Conservation (phyloP, 106 monocot species). For the Acorus gramineus region DNA sequence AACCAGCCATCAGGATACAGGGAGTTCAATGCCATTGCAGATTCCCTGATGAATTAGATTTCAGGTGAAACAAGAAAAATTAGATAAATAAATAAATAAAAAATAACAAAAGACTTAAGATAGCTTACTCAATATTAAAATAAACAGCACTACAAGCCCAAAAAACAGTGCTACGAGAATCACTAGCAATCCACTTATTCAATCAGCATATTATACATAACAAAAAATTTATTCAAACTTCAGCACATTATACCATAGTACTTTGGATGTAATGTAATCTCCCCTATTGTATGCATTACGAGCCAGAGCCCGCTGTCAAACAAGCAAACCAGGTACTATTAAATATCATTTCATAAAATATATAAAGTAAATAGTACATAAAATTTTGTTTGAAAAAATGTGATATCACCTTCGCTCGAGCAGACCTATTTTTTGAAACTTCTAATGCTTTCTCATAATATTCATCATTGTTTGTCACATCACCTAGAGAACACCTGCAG, state of each 20-base stretch:
- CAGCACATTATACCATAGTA: slow-evolving; percentile 60
- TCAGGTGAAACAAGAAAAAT: too few species aligned
- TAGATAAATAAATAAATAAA: too few species aligned
- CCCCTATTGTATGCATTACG: slow-evolving; percentile 90
- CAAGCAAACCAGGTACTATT: background rate
- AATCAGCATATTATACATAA: background rate
- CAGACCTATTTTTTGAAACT: slow-evolving; percentile 84
- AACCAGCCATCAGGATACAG: slow-evolving; percentile 95
- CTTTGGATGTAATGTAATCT: slow-evolving; percentile 66
- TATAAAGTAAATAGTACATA: background rate
- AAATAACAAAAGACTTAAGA: too few species aligned
- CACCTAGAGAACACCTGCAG: slow-evolving; percentile 92
- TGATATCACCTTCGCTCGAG: slow-evolving; percentile 70
- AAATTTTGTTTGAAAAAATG: background rate
- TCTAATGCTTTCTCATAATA: slow-evolving; percentile 84
- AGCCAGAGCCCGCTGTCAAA: slow-evolving; percentile 69
- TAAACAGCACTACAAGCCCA: too few species aligned
- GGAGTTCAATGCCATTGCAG: slow-evolving; percentile 81
- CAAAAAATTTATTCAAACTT: background rate
- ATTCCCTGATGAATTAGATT: slow-evolving; percentile 45
- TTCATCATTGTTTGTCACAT: slow-evolving; percentile 76
- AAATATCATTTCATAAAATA: background rate
- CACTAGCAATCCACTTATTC: background rate
- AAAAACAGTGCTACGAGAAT: too few species aligned
- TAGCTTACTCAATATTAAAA: too few species aligned